Base-by-base conservation (phyloP, 148 eudicot genomes). In the Dysphania ambrosioides region DNA sequence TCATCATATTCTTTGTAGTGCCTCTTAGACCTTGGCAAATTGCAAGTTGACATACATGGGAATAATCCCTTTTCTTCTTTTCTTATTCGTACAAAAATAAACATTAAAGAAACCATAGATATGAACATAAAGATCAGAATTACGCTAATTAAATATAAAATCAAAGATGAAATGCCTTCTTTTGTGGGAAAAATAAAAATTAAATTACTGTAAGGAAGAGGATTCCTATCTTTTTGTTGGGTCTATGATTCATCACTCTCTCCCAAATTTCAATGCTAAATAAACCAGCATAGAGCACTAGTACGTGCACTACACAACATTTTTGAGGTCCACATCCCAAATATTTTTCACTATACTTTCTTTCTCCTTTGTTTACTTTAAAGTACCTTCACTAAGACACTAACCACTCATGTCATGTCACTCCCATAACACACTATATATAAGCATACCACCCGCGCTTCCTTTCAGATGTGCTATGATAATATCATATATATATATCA, bases 301-400 rank as follows among this genome's bases (percentile, higher is more conserved):
- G n/a, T n/a, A n/a, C n/a, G n/a, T n/a, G n/a, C n/a, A n/a, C n/a
- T 7, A 74, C 44, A 7, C 31, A 13, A 32, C 34, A 47, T 16
- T 47, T 42, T 44, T n/a, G 2, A 44, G 38, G 60, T 63, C 60
- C 57, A 47, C 71, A 26, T 59, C 12, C n/a, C 42, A 34, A 34
- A 35, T 42, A 64, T 72, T 35, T 62, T 24, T 32, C 10, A 29
- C 57, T 5, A 32, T 63, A 31, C 24, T 29, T 75, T 71, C 49
- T 30, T 47, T 72, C 31, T 35, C 51, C 76, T 72, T 66, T 47
- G 49, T n/a, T 66, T 63, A 63, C 42, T 41, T 34, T 44, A 80
- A 76, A 71, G 71, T 58, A 57, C 23, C 56, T 75, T 63, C 38
- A 44, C 3, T 29, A 40, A 68, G 71, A 55, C 38, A 44, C 3